These are phyloP conservation scores for Nicotiana attenuata DNA, from an alignment of 257 asterid species.

Conservation along the genomic window DNA sequence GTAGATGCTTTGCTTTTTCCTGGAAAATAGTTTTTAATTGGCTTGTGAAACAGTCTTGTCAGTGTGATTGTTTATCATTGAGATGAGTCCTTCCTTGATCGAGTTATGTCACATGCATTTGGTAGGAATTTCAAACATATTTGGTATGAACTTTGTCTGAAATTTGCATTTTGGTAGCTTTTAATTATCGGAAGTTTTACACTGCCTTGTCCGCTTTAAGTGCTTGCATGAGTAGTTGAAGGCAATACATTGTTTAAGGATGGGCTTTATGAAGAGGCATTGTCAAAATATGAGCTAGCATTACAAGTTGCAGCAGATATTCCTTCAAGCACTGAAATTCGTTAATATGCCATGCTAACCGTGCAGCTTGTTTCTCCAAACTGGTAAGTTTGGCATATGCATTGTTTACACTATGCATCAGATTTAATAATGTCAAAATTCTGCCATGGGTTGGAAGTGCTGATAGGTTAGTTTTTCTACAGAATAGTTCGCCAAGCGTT, in stretches of 20 bases:
- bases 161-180: no score
- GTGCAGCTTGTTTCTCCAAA: slow-evolving; percentile 85
- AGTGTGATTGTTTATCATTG: no score
- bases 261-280: slow-evolving; percentile 67
- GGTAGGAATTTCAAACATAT: no score
- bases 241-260: slow-evolving; percentile 71
- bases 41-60: no score
- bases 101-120: no score
- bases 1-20: neutral
- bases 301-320: slow-evolving; percentile 55
- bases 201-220: no score
- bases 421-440: neutral
- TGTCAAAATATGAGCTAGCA: slow-evolving; percentile 73
- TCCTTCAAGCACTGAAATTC: slow-evolving; percentile 54
- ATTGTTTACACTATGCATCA: neutral
- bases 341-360: slow-evolving; percentile 74
- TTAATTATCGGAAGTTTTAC: no score
- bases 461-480: neutral
- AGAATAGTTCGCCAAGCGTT: neutral
- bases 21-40: no score
- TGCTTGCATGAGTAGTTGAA: neutral
- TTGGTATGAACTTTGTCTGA: no score
- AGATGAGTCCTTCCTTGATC: no score
- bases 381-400: slow-evolving; percentile 39
- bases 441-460: neutral